Base-by-base conservation (phyloP, 169 alveolate species). In the Amoebophrya sp. region DNA sequence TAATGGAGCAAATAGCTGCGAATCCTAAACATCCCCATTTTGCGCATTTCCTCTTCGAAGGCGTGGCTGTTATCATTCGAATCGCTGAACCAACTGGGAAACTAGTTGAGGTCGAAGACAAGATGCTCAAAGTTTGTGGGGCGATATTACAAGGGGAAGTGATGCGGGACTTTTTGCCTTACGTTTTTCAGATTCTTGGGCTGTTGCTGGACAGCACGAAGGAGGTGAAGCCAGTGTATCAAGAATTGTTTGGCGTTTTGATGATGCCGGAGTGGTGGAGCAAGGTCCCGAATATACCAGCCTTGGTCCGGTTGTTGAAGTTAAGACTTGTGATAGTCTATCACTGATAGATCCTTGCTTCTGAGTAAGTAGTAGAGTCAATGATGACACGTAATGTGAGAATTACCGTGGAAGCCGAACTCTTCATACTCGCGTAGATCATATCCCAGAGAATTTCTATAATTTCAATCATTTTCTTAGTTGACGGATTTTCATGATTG, bases 161-260 rank as follows among this genome's bases (percentile, higher is more conserved):
- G 36, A 65, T 65, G 83, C 2, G 26, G 2, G 83, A 65, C 26
- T 65, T 65, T 36, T 36, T 65, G 2, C 83, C 83, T 6, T 90
- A 90, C 78, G 53, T 53, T 41, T 90, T 90, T 78, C 92, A 90
- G 41, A 41, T 90, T 0, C 92, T 90, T 3, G 92, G 92, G 10
- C 40, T 90, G 77, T 78, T 90, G 10, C 92, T 90, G 53, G 92
- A 90, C 41, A 6, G 33, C 33, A 26, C 83, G 83, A 26, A 12
- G 83, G 83, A 65, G 83, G 83, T 65, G n/a, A 65, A 65, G 26
- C 83, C 83, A 6, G 83, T 65, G 83, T 65, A 65, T 36, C 1
- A 29, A 6, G 10, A 6, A 10, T 18, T 65, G 83, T 65, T 65
- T 36, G 39, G n/a, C 3, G n/a, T 36, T 26, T 26, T 65, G 12